Evolutionary conservation across 345 rosid genomes (phyloP).

Genomic region (Citrus australasica): DNA sequence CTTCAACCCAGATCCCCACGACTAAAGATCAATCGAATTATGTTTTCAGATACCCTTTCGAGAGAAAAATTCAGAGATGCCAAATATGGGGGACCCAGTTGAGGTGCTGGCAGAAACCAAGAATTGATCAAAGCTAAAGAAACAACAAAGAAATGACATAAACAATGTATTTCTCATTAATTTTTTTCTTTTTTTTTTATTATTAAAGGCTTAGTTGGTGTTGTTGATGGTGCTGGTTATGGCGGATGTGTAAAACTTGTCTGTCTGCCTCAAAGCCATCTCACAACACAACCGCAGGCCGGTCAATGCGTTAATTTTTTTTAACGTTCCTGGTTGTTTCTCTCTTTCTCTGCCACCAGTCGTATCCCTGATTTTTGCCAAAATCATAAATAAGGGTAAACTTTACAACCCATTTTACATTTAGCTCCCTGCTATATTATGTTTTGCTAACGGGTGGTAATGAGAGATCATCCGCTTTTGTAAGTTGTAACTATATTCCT

Average conservation of each 20-base stretch:
- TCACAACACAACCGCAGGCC: neutral
- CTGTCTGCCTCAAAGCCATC: conserved; percentile 1
- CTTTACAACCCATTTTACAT: neutral
- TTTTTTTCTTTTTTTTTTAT: neutral
- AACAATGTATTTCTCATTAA: neutral
- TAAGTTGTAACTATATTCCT: too few relatives aligned
- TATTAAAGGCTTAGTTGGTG: neutral
- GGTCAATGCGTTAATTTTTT: conserved; percentile 9
- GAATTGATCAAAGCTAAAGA: conserved; percentile 4
- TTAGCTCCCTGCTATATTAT: neutral
- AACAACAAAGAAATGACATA: neutral
- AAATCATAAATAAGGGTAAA: neutral
- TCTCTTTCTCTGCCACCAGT: neutral
- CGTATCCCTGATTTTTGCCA: neutral
- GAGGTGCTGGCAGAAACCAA: neutral
- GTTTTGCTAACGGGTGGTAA: too few relatives aligned
- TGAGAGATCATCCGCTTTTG: too few relatives aligned
- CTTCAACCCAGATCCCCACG: neutral
- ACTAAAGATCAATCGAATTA: conserved; percentile 1
- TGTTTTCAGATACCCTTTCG: conserved; percentile 7
- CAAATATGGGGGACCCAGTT: neutral
- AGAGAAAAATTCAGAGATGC: neutral
- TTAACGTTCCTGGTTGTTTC: neutral
- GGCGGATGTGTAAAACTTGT: neutral
- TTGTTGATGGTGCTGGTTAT: neutral